Conservation (phyloP, 768 basidiomycete species). For the Leucocoprinus leucothites region DNA sequence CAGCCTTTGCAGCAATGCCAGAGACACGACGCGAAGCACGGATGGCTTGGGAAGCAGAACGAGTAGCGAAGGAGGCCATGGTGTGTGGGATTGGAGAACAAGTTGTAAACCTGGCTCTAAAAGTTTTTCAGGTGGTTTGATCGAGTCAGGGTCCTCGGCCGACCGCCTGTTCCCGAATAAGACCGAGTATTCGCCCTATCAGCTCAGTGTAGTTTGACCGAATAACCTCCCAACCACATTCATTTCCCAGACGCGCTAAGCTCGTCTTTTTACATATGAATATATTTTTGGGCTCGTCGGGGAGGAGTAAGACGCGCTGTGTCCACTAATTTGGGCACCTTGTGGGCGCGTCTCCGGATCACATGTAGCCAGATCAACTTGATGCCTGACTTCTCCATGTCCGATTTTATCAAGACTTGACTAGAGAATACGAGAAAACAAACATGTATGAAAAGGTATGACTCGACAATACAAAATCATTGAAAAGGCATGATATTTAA, state of each 20-base stretch:
- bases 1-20: conserved; percentile 38
- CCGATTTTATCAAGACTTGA: too few species aligned
- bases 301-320: too few species aligned
- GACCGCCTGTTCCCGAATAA: conserved; percentile 5
- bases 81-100: conserved; percentile 16
- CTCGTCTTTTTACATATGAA: neutral
- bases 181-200: neutral
- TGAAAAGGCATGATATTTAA: too few species aligned
- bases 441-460: too few species aligned
- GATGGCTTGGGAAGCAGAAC: conserved; percentile 59
- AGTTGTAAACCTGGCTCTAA: conserved; percentile 1
- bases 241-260: neutral
- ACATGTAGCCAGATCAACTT: too few species aligned
- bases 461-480: too few species aligned
- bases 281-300: too few species aligned
- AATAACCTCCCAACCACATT: neutral
- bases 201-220: neutral
- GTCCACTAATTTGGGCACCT: too few species aligned
- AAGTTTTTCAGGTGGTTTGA: conserved; percentile 21
- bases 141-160: conserved; percentile 17
- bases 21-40: conserved; percentile 68
- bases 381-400: too few species aligned
- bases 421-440: too few species aligned
- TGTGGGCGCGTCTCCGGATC: too few species aligned
- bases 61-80: conserved; percentile 62